Percentiles rank a stretch among this genome's conserved stretches.
phyloP scores from a whole-genome alignment of 2,329 filamentous ascomycete species.

The Penicillium sp. region DNA sequence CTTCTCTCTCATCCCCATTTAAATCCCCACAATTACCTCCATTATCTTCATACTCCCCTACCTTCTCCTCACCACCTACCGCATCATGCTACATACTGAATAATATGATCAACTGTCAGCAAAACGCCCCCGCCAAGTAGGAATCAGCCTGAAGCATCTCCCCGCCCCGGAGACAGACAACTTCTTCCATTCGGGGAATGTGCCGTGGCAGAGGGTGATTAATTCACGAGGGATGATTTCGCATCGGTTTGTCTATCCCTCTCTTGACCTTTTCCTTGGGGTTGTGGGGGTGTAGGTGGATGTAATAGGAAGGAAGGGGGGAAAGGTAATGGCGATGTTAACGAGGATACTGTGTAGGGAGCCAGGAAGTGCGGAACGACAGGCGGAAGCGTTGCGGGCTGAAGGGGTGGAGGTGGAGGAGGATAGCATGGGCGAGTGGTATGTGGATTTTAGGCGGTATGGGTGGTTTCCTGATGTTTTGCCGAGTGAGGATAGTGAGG shows the following conservation, averaged over 20 bases:
- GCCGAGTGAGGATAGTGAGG: constrained; percentile 36
- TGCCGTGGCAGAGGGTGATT: constrained; percentile 91
- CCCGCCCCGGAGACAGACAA: constrained; percentile 44
- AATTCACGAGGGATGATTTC: constrained; percentile 81
- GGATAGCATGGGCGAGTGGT: constrained; percentile 39
- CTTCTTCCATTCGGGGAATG: constrained; percentile 63
- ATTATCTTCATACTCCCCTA: too few species aligned
- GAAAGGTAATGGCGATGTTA: too few species aligned
- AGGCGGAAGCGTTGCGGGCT: constrained; percentile 38
- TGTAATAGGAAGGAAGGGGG: too few species aligned
- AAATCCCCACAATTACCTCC: too few species aligned
- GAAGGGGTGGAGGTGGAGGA: constrained; percentile 38
- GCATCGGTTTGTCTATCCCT: constrained; percentile 54
- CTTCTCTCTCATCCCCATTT: too few species aligned
- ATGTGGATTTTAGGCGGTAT: constrained; percentile 35
- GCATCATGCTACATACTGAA: too few species aligned
- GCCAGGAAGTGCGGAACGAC: constrained; percentile 37
- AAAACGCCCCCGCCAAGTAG: constrained; percentile 75
- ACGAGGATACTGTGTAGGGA: too few species aligned
- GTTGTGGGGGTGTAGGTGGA: too few species aligned
- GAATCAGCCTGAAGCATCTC: constrained; percentile 79
- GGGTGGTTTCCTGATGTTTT: constrained; percentile 46
- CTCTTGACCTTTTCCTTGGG: too few species aligned
- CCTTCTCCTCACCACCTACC: constrained; percentile 52
- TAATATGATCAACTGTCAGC: too few species aligned